A percentile compares a stretch with the other conserved stretches of the same genome.
These are phyloP conservation scores for Mycena crocata DNA, from an alignment of 768 basidiomycete genomes.

Conservation along the genomic window DNA sequence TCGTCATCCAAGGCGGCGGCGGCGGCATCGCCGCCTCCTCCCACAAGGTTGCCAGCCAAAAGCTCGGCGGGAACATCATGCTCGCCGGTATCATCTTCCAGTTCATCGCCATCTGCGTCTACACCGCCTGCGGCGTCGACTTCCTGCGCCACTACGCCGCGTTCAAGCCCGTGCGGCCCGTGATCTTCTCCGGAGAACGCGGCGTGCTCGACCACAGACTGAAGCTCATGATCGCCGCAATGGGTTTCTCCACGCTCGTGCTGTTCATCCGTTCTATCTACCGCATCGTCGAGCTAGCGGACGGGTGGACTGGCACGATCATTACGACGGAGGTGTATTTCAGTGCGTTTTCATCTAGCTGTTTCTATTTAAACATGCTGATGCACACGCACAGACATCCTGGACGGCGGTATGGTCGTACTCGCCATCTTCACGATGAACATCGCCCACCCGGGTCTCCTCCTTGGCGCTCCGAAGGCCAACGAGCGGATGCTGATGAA, in stretches of 20 bases:
- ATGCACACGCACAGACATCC: not conserved
- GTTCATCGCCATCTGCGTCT: slow-evolving; percentile 58
- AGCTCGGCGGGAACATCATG: slow-evolving; percentile 52
- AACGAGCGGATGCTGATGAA: not conserved
- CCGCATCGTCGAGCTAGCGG: slow-evolving; percentile 61
- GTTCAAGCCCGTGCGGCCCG: slow-evolving; percentile 45
- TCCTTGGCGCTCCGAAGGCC: not conserved
- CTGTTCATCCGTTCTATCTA: slow-evolving; percentile 66
- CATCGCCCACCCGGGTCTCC: slow-evolving; percentile 9
- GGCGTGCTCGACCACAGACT: slow-evolving; percentile 17
- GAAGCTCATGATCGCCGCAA: slow-evolving; percentile 46
- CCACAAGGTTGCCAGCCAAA: not conserved
- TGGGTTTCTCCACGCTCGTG: slow-evolving; percentile 53
- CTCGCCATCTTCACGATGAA: slow-evolving; percentile 15
- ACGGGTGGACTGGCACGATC: slow-evolving; percentile 64
- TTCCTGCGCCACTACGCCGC: slow-evolving; percentile 55
- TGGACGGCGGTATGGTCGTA: slow-evolving; percentile 11
- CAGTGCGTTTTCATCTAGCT: slow-evolving; percentile 30
- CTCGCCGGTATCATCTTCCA: slow-evolving; percentile 74
- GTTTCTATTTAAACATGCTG: not conserved
- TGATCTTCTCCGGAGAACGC: not conserved
- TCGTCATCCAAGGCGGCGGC: slow-evolving; percentile 54
- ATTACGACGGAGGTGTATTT: slow-evolving; percentile 62
- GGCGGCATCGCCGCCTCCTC: slow-evolving; percentile 52
- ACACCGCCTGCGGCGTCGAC: slow-evolving; percentile 54